Evolutionary conservation across 108 stramenopile species (phyloP), one percentile per base, ranked within the genome.

Genomic region (Ochromonas danica): DNA sequence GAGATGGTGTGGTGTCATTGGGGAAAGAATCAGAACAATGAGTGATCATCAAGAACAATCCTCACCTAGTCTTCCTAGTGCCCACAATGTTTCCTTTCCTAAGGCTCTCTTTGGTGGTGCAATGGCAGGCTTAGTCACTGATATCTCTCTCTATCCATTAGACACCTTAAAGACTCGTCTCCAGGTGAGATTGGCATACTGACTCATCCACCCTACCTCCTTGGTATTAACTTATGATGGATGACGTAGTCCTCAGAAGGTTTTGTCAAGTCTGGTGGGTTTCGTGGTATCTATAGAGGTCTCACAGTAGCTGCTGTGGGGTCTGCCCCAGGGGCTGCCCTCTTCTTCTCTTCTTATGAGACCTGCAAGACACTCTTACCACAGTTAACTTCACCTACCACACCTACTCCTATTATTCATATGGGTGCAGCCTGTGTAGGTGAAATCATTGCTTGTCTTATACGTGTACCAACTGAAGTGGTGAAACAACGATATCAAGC

Each of bases 401-500:
- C 77, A 10, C 43, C 39, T 36, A 87, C 87, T 40, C 84, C 91
- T 39, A n/a, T 89, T 17, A 87, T 90, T 17, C 97, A 99, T 84
- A 93, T 94, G 90, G 65, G 85, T 0, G 89, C 97, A 1, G 99
- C 99, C 1, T 88, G 88, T 0, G 81, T 91, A 22, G 99, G 95
- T 10, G 99, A 99, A 79, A 79, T 93, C 1, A 89, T 90, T 41
- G 97, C 96, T 14, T 96, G 96, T 83, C 82, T 97, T 45, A 94
- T 99, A 0, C 92, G 99, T 0, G 97, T 97, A 14, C 99, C 99
- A 1, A 95, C 95, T 10, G 98, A 99, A 82, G 94, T 97, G 0
- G 83, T 99, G 71, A 99, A 99, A 87, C 90, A 94, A 40, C 93
- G 92, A 61, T 94, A 96, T 95, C 98, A 99, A 86, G 71, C 70